These are phyloP conservation scores for Akanthomyces muscarius DNA, from an alignment of 2,329 filamentous ascomycete species.

Conservation along the genomic window DNA sequence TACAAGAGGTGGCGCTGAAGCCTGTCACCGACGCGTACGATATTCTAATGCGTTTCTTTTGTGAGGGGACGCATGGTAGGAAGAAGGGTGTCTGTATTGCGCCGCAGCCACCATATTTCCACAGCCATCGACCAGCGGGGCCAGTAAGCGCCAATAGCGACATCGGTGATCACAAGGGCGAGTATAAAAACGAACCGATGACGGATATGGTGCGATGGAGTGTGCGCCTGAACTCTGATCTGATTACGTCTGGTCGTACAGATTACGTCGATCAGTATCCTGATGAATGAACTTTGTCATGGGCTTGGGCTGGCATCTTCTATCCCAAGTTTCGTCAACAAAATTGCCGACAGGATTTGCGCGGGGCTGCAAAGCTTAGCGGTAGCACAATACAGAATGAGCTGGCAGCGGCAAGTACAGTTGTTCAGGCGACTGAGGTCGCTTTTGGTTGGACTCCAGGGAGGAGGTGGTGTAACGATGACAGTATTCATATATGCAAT, in stretches of 20 bases:
- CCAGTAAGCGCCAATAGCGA: conserved; percentile 32
- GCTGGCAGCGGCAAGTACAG: no score
- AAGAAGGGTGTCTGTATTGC: conserved; percentile 37
- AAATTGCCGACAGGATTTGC: no score
- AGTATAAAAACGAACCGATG: conserved; percentile 26
- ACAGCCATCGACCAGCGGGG: conserved; percentile 41
- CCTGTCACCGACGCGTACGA: conserved; percentile 39
- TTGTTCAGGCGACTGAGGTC: no score
- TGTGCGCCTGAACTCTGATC: conserved; percentile 38
- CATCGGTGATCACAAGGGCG: conserved; percentile 32
- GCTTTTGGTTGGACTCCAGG: no score
- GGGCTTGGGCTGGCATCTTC: not conserved
- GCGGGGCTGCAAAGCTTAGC: no score
- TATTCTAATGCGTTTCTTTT: conserved; percentile 43
- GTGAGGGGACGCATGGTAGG: conserved; percentile 35
- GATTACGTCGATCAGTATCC: conserved; percentile 25
- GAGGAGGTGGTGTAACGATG: no score
- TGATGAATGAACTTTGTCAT: not conserved
- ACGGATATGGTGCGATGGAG: conserved; percentile 38
- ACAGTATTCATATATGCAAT: no score
- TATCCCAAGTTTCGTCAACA: no score
- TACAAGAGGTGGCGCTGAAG: conserved; percentile 42
- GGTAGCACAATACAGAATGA: no score
- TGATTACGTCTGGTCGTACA: conserved; percentile 32
- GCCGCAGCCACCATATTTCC: conserved; percentile 41